Conservation (phyloP, 352 stramenopile species). For the Phytophthora pini region DNA sequence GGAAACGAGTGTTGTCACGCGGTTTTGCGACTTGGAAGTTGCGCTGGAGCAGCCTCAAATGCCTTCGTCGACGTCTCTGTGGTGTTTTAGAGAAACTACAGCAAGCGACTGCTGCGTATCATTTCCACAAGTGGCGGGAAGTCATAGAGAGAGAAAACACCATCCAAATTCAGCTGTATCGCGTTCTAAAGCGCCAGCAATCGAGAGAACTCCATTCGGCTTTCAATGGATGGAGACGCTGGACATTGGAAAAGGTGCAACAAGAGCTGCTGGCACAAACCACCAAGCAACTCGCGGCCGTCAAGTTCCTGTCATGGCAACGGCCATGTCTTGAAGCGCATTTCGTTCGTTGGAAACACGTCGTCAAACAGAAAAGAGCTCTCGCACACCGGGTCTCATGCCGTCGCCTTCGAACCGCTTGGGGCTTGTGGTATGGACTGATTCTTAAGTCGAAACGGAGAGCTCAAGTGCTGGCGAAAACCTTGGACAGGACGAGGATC, state of each 20-base stretch:
- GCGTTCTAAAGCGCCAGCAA: constrained; percentile 8
- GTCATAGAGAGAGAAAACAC: constrained; percentile 4
- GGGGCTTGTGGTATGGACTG: constrained; percentile 13
- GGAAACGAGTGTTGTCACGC: background rate
- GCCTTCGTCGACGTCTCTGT: constrained; percentile 7
- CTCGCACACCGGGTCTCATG: background rate
- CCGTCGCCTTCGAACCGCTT: constrained; percentile 16
- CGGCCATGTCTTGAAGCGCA: constrained; percentile 29
- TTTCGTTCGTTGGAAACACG: constrained; percentile 38
- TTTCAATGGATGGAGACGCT: constrained; percentile 19
- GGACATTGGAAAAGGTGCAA: constrained; percentile 12
- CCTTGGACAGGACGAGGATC: constrained; percentile 3
- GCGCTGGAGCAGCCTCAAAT: background rate
- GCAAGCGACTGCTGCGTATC: constrained; percentile 11
- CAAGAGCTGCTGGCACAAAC: constrained; percentile 19
- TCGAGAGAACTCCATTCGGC: constrained; percentile 10
- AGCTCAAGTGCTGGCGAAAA: constrained; percentile 9
- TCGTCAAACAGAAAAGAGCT: constrained; percentile 11
- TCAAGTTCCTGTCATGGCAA: constrained; percentile 39
- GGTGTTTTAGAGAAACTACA: background rate
- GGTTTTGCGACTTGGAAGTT: constrained; percentile 19
- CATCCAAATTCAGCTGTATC: constrained; percentile 3
- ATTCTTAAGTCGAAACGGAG: constrained; percentile 13
- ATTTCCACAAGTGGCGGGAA: constrained; percentile 27
- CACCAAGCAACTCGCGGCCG: constrained; percentile 29